A percentile compares a stretch with the other conserved stretches of the same genome.
Conservation (phyloP, 306 rosid species). For the Medicago truncatula region DNA sequence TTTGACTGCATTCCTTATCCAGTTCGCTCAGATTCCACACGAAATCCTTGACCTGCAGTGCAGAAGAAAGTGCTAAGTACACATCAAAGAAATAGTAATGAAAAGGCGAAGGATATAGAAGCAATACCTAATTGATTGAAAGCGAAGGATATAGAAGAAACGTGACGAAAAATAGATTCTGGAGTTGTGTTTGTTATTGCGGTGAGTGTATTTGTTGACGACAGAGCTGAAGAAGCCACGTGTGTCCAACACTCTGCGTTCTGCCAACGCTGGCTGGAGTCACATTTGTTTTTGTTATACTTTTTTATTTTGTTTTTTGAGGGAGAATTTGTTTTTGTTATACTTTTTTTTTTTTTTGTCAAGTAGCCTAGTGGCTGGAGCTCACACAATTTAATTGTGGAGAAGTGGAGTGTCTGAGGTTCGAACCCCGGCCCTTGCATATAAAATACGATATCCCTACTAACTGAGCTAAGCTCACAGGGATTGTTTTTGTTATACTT, state of each 20-base stretch:
- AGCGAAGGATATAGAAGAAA: not conserved
- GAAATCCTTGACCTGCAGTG: slow-evolving; percentile 38
- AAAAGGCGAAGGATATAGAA: not conserved
- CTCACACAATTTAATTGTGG: too few species aligned
- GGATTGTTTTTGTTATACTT: too few species aligned
- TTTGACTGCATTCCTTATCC: not conserved
- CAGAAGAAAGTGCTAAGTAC: slow-evolving; percentile 12
- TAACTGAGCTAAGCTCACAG: too few species aligned
- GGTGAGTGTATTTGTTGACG: not conserved
- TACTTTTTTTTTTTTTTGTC: too few species aligned
- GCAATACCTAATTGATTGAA: slow-evolving; percentile 23
- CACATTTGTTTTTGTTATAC: too few species aligned
- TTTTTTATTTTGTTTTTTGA: too few species aligned
- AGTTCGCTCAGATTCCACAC: slow-evolving; percentile 24
- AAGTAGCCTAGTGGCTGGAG: too few species aligned
- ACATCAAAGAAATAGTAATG: not conserved
- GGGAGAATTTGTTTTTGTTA: too few species aligned
- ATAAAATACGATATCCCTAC: too few species aligned
- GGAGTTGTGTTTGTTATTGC: not conserved
- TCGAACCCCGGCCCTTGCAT: too few species aligned
- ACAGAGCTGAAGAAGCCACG: slow-evolving; percentile 17
- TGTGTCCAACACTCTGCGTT: slow-evolving; percentile 7
- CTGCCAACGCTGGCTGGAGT: slow-evolving; percentile 24
- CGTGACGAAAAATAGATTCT: not conserved
- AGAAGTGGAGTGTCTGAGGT: too few species aligned